Evolutionary conservation across 2,329 filamentous ascomycete genomes (phyloP).

Genomic region (Claviceps sp.): DNA sequence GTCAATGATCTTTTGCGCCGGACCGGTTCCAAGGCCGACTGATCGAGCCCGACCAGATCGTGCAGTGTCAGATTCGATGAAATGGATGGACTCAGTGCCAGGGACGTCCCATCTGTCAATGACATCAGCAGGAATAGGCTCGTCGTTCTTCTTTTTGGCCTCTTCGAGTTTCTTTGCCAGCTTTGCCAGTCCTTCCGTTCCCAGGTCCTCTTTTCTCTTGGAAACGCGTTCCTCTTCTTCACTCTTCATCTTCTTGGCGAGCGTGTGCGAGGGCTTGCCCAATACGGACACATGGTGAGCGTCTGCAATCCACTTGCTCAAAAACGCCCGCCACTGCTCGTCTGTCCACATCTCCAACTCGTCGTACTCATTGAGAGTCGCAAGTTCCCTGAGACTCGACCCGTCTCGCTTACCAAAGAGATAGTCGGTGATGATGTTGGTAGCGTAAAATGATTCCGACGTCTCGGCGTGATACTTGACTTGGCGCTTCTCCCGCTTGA

Average conservation of each 20-base stretch:
- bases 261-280: conserved; percentile 67
- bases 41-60: conserved; percentile 65
- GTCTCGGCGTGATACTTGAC: conserved; percentile 75
- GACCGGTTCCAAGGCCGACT: conserved; percentile 52
- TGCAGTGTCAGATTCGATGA: conserved; percentile 78
- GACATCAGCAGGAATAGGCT: conserved; percentile 69
- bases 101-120: conserved; percentile 74
- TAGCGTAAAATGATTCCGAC: conserved; percentile 67
- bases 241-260: conserved; percentile 68
- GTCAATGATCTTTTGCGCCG: conserved; percentile 66
- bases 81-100: conserved; percentile 80
- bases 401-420: conserved; percentile 81
- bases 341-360: conserved; percentile 68
- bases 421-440: conserved; percentile 81
- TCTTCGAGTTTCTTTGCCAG: conserved; percentile 63
- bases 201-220: conserved; percentile 65
- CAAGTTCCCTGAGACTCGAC: conserved; percentile 52
- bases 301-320: conserved; percentile 74
- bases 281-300: conserved; percentile 79
- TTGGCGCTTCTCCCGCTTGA: conserved; percentile 67
- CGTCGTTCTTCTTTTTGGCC: conserved; percentile 80
- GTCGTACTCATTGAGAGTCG: conserved; percentile 47
- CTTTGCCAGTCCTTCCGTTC: conserved; percentile 64
- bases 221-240: conserved; percentile 70
- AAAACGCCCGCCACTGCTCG: conserved; percentile 66